Base-by-base conservation (phyloP, 2,329 filamentous ascomycete species). In the Fusarium brachygibbosum region DNA sequence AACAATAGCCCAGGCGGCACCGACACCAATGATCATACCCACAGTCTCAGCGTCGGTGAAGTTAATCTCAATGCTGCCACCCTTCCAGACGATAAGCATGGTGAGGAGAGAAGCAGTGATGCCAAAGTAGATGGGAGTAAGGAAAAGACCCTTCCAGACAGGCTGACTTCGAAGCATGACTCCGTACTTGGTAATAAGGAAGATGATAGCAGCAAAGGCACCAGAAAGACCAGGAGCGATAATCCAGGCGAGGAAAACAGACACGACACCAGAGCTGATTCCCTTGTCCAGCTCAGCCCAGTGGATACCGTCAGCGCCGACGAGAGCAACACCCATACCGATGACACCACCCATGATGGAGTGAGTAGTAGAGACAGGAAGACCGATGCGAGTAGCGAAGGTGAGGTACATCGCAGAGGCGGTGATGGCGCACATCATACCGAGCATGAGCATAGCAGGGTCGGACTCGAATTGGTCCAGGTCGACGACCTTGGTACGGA, bases 71-170 rank as follows among this genome's bases (percentile, higher is more conserved):
- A 83, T 83, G 62, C 74, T 76, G 37, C 81, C 83, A 25, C 83
- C 84, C 77, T 85, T 85, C 83, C 82, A 86, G 61, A 91, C 83
- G 54, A 92, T 86, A 45, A 91, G 86, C 75, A 92, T 87, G 61
- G 82, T 82, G 1, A 89, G 79, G 0, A 89, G 82, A 9, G 82
- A 82, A 3, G 84, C 82, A 4, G 87, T 87, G 45, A 88, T 75
- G 45, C 81, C 85, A 64, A 89, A 88, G 78, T 88, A 89, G 38
- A 88, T 23, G 6, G 87, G 87, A 0, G 87, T 82, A 11, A 82
- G 76, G 48, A 81, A 70, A 48, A 89, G 83, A 28, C 86, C 87
- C 75, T 81, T 85, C 76, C 79, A 80, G 35, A 85, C 83, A 0
- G 87, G 86, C 73, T 88, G 84, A 35, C 77, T 80, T 49, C 86